These are phyloP conservation scores for Hyaloperonospora brassicae DNA, from an alignment of 352 stramenopile species.

Conservation along the genomic window DNA sequence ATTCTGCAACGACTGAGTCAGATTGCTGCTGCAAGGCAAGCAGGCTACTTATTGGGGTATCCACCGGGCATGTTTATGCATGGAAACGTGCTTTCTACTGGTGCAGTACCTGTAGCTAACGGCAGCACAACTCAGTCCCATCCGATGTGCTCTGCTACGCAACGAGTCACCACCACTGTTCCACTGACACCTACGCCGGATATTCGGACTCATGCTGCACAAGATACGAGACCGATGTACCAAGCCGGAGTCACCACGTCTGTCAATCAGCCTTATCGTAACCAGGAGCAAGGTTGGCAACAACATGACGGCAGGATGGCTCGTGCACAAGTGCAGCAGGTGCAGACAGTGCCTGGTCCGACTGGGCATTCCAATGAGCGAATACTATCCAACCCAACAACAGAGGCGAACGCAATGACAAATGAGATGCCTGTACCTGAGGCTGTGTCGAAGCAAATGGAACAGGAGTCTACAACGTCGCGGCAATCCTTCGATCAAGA, in stretches of 20 bases:
- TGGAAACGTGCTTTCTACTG: constrained; percentile 3
- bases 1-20: constrained; percentile 17
- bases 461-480: neutral
- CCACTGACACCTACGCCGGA: constrained; percentile 6
- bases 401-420: neutral
- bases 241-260: constrained; percentile 1
- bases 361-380: constrained; percentile 1
- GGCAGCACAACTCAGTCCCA: constrained; percentile 1
- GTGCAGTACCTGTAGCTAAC: neutral
- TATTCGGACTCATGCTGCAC: neutral
- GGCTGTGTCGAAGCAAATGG: constrained; percentile 1
- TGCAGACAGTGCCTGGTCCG: constrained; percentile 1
- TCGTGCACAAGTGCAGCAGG: constrained; percentile 14
- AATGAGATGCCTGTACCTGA: constrained; percentile 4
- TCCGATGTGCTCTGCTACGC: constrained; percentile 10
- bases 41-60: constrained; percentile 11
- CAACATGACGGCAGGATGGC: neutral
- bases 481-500: constrained; percentile 5
- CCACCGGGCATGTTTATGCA: constrained; percentile 4
- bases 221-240: constrained; percentile 6
- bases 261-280: constrained; percentile 2
- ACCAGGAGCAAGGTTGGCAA: constrained; percentile 2
- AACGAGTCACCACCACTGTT: constrained; percentile 6
- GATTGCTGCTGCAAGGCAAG: constrained; percentile 13
- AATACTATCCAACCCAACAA: neutral